Evolutionary conservation across 768 basidiomycete species (phyloP).

Genomic region (Macrolepiota fuliginosa): DNA sequence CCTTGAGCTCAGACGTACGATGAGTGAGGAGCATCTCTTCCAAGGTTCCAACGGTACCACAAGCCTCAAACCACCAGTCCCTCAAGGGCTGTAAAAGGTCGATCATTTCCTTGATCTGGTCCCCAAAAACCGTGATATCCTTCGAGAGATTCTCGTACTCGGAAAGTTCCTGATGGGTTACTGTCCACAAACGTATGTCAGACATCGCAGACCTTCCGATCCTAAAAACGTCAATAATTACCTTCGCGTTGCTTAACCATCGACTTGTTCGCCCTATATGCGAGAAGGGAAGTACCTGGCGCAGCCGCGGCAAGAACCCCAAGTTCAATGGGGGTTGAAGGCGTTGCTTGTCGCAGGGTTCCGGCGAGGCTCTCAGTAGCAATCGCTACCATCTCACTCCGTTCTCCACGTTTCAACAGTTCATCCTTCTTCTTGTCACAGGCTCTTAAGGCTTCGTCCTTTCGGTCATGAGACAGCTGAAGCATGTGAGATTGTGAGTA

Average conservation of each 20-base stretch:
- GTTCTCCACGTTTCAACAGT: background rate
- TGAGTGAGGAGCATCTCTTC: background rate
- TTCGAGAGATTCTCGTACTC: background rate
- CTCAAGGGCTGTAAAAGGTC: background rate
- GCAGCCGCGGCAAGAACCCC: background rate
- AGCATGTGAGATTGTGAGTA: background rate
- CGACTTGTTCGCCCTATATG: background rate
- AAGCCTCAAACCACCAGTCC: background rate
- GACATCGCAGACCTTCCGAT: no score
- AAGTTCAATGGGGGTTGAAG: background rate
- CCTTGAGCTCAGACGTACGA: background rate
- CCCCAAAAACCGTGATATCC: background rate
- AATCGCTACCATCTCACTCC: background rate
- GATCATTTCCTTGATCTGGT: background rate
- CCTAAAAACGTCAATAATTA: background rate
- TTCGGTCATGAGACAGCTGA: background rate
- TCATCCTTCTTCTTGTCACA: background rate
- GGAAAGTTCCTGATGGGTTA: background rate
- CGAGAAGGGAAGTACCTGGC: background rate
- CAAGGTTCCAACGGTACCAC: background rate
- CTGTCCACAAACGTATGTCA: background rate
- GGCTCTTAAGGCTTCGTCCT: background rate
- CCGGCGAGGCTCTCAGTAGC: background rate
- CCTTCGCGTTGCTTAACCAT: background rate
- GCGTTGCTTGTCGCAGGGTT: background rate